Evolutionary conservation across 768 basidiomycete genomes (phyloP).

Genomic region (Imleria badia): DNA sequence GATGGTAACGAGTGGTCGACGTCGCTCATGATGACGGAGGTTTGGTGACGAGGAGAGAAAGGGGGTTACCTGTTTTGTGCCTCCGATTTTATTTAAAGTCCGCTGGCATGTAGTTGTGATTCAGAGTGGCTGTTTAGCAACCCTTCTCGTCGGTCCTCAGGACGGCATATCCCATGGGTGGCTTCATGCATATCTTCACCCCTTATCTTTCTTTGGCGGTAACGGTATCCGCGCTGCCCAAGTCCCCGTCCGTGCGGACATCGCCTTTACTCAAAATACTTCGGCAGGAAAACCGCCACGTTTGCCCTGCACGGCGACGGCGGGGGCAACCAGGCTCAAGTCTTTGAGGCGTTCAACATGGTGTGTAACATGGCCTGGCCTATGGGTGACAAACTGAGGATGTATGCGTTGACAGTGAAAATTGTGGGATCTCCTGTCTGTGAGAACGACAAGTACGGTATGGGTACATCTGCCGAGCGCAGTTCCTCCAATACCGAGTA

Average conservation of each 20-base stretch:
- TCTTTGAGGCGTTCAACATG: conserved; percentile 99
- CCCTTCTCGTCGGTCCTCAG: conserved; percentile 88
- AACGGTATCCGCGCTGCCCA: conserved; percentile 99
- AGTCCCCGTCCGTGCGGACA: conserved; percentile 92
- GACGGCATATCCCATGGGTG: conserved; percentile 94
- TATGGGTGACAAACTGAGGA: neutral
- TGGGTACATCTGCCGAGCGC: conserved; percentile 96
- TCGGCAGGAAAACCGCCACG: conserved; percentile 69
- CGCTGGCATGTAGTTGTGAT: too few species aligned
- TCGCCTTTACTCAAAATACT: conserved; percentile 93
- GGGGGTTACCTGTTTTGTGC: too few species aligned
- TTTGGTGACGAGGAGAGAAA: too few species aligned
- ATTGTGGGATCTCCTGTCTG: conserved; percentile 94
- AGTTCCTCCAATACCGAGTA: conserved; percentile 93
- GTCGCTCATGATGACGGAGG: too few species aligned
- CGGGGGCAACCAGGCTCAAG: conserved; percentile 97
- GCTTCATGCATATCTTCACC: conserved; percentile 99
- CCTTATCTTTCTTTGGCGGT: conserved; percentile 94
- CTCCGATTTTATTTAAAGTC: too few species aligned
- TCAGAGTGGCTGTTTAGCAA: too few species aligned
- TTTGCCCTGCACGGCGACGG: conserved; percentile 98
- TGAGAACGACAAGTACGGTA: conserved; percentile 99
- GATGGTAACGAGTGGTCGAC: too few species aligned
- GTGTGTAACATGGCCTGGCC: conserved; percentile 39
- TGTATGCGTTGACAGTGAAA: conserved; percentile 60